Percentiles rank a stretch among this genome's conserved stretches.
Evolutionary conservation across 2,329 filamentous ascomycete species (phyloP).

Genomic region (Alternaria sp.): DNA sequence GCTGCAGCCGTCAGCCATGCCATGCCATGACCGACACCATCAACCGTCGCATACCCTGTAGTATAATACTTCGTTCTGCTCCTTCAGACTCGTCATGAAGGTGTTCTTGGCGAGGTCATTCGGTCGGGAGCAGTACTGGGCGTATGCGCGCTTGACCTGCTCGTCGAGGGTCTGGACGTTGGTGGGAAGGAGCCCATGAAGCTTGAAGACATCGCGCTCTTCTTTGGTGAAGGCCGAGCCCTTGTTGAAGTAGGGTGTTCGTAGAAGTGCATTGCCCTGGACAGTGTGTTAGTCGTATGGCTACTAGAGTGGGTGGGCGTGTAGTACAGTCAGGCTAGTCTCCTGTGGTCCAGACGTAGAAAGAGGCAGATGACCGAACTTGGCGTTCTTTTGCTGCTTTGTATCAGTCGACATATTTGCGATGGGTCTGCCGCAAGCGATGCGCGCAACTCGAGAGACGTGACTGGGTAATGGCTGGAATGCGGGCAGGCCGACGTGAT

Average conservation of each 20-base stretch:
- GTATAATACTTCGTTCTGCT: conserved; percentile 85
- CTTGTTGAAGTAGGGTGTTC: conserved; percentile 78
- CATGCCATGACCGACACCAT: neutral
- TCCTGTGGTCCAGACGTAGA: conserved; percentile 52
- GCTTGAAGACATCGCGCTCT: conserved; percentile 72
- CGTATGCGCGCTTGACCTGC: conserved; percentile 77
- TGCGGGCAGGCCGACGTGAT: neutral
- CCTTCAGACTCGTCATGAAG: conserved; percentile 82
- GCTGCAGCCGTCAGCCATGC: conserved; percentile 50
- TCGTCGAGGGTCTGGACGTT: conserved; percentile 77
- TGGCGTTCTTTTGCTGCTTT: conserved; percentile 35
- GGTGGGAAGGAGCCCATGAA: conserved; percentile 75
- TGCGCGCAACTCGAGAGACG: neutral
- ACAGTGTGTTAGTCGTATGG: neutral
- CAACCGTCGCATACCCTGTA: conserved; percentile 63
- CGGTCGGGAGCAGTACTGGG: conserved; percentile 71
- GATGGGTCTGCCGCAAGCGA: neutral
- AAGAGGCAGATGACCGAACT: conserved; percentile 49
- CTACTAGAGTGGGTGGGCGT: neutral
- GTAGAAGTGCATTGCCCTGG: conserved; percentile 61
- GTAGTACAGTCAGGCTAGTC: conserved; percentile 47
- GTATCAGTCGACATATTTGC: conserved; percentile 17
- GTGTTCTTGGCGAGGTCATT: conserved; percentile 83
- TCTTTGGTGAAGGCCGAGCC: conserved; percentile 76
- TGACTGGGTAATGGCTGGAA: neutral